Base-by-base conservation (phyloP, 345 rosid species). In the Linum usitatissimum region DNA sequence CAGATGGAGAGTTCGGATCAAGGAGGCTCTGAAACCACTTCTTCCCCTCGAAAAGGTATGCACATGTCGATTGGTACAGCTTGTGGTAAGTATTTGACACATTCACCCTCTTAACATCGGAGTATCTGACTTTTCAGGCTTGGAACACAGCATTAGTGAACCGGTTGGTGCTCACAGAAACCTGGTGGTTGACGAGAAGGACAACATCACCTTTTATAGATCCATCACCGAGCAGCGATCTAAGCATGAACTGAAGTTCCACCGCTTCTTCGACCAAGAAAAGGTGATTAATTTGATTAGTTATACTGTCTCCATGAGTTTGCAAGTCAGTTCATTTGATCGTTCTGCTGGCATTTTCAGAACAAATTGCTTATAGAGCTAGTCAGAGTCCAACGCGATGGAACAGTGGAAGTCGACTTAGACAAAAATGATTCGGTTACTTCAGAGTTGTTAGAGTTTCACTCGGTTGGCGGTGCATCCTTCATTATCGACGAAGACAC, bases 371-470 rank as follows among this genome's bases (percentile, higher is more conserved):
- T 87, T 71, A 84, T 86, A 61, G 86, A 93, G 76, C 80, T 93
- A 57, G 88, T 93, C 68, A 86, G 78, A 73, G 86, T 87, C 71
- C 97, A 93, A 83, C 87, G 83, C 62, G 94, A 93, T 39, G 99
- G 99, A 66, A 93, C 94, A 0, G 97, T 93, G 61, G 94, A 84
- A 77, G 97, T 93, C 69, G 94, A 91, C 72, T 73, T 93, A 54
- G 76, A 72, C 63, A 84, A 78, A 60, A 84, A 73, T 67, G 66
- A 78, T 2, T 81, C 90, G 49, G 94, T 84, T 61, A 86, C 95
- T 68, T 82, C 97, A 23, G 91, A 93, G 72, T 66, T 90, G 61
- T 80, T 84, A 66, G 96, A 86, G 76, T 80, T 90, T 71, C 81
- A 79, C 34, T 75, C 84, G 30, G 72, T 66, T 60, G 88, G 74